Conservation (phyloP, 2,329 filamentous ascomycete species). For the Colletotrichum liaoningense region DNA sequence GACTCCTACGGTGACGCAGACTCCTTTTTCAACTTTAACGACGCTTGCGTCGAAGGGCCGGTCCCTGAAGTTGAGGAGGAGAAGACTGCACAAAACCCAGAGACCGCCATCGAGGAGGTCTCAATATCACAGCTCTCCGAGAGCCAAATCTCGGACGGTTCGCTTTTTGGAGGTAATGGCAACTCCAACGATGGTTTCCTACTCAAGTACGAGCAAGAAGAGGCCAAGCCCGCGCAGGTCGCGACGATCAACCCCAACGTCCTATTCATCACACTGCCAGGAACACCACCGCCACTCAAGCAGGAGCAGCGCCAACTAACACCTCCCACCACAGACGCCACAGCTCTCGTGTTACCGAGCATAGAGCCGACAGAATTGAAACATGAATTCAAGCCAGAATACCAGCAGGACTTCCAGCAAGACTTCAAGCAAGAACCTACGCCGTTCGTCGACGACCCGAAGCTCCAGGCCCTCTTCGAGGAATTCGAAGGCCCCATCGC, state of each 20-base stretch:
- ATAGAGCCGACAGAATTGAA: neutral
- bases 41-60: conserved; percentile 14
- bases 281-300: neutral
- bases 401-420: neutral
- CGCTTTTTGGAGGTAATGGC: neutral
- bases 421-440: neutral
- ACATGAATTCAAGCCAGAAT: neutral
- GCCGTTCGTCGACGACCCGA: neutral
- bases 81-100: neutral
- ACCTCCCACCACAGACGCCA: neutral
- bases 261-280: neutral
- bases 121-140: neutral
- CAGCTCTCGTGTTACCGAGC: neutral
- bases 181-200: neutral
- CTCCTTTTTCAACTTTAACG: conserved; percentile 9
- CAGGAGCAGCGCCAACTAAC: neutral
- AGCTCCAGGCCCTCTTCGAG: neutral
- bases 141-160: neutral
- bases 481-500: neutral
- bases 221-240: neutral
- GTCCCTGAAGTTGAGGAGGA: neutral
- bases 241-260: neutral
- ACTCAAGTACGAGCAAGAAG: neutral
- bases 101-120: neutral
- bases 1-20: neutral